Evolutionary conservation across 1,284 basidiomycete species (phyloP), one percentile per base, ranked within the genome.

Genomic region (Omphalotus olearius): DNA sequence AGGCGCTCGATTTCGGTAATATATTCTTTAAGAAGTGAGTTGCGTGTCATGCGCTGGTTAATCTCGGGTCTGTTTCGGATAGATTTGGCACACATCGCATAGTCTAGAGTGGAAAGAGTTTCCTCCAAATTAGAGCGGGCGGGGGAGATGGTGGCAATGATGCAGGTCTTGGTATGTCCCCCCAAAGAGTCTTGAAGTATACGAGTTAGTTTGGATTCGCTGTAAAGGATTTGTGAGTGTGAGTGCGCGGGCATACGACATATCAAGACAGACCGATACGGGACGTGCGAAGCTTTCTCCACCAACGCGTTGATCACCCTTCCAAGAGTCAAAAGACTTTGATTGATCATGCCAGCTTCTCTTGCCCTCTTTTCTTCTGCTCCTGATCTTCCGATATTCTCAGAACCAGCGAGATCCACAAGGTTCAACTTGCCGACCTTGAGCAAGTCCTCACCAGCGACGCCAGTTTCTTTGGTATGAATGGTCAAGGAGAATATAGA

Each of bases 281-380:
- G 97, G 45, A 98, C 87, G 68, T 99, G 94, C 45, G 83, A 75
- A 14, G 88, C 88, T 63, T 86, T 90, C 61, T 98, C 96, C 46
- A 98, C 96, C 35, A 99, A 79, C 6, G 93, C 93, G 59, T 96
- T 98, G 66, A 99, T 99, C 43, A 99, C 97, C 40, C 97, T 78
- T 1, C 97, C 97, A 11, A 99, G 84, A 17, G 97, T 98, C 5
- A 99, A 75, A 36, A 99, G 75, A 65, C 93, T 97, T 70, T 98
- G 93, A 65, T 99, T 99, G 69, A 99, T 99, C 90, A 97, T 97
- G 6, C 97, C 97, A 1, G 97, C 97, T 65, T 99, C 97, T 59
- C 93, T 78, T 1, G 96, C 97, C 51, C 95, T 79, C 66, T 93
- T 93, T 65, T 98, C 91, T 68, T 95, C 93, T 1, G 97, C 97